phyloP scores from a whole-genome alignment of 2,329 filamentous ascomycete genomes.

The Microdochium bolleyi region DNA sequence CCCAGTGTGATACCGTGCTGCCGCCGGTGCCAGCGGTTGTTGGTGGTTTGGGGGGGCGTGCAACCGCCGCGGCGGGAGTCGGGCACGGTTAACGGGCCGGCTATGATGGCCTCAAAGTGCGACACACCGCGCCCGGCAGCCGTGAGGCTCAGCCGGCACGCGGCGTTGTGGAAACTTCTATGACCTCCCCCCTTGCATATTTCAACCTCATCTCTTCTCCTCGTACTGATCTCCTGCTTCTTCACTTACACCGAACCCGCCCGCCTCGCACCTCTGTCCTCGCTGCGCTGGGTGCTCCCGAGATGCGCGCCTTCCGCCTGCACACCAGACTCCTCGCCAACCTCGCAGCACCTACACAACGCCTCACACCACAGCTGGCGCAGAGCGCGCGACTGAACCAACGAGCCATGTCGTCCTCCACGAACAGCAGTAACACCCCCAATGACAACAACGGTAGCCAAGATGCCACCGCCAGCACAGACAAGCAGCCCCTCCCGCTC shows the following conservation, averaged over 20 bases:
- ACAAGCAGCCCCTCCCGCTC: slow-evolving; percentile 9
- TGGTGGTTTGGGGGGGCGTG: not conserved
- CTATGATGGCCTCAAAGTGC: not conserved
- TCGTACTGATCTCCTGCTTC: not conserved
- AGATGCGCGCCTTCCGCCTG: not conserved
- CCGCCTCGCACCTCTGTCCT: not conserved
- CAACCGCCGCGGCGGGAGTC: not conserved
- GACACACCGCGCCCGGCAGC: not conserved
- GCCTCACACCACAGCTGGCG: not conserved
- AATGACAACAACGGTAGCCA: slow-evolving; percentile 1
- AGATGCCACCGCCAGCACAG: not conserved
- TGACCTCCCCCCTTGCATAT: not conserved
- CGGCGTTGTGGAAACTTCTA: not conserved
- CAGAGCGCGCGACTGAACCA: not conserved
- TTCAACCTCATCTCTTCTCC: not conserved
- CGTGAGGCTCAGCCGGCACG: not conserved
- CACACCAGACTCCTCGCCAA: not conserved
- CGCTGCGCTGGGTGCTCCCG: not conserved
- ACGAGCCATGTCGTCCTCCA: not conserved
- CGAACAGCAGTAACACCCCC: not conserved
- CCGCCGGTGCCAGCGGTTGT: not conserved
- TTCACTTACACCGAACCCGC: not conserved
- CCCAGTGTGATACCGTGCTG: not conserved
- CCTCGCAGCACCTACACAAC: not conserved
- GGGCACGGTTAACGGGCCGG: not conserved